Percentiles rank a stretch among this genome's conserved stretches.
Evolutionary conservation across 345 rosid genomes (phyloP).

Genomic region (Populus euphratica): DNA sequence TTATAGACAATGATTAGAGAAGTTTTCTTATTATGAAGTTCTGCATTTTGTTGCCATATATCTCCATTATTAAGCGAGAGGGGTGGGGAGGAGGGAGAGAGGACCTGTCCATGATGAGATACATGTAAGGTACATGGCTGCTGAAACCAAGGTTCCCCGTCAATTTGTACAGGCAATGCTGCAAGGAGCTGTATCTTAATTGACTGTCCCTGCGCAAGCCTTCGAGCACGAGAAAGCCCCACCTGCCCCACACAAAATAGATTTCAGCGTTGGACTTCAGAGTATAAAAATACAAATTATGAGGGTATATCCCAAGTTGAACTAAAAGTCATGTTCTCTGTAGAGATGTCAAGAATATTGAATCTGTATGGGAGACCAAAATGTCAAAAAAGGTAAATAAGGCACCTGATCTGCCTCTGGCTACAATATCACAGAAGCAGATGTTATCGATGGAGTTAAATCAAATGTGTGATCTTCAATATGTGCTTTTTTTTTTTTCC

Average conservation of each 20-base stretch:
- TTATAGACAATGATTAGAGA: too few species aligned
- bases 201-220: slow-evolving; percentile 92
- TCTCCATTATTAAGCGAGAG: background rate
- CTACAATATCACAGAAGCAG: background rate
- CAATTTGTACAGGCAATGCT: slow-evolving; percentile 80
- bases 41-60: too few species aligned
- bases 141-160: slow-evolving; percentile 97
- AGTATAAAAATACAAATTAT: background rate
- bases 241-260: slow-evolving; percentile 45
- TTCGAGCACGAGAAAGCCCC: slow-evolving; percentile 88
- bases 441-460: background rate
- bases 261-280: slow-evolving; percentile 9
- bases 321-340: background rate
- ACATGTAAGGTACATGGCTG: slow-evolving; percentile 70
- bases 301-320: background rate
- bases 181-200: slow-evolving; percentile 85
- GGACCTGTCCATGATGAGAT: slow-evolving; percentile 93
- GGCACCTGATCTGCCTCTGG: too few species aligned
- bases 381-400: too few species aligned
- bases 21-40: too few species aligned
- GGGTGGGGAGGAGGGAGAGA: slow-evolving; percentile 28
- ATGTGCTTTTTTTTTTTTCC: too few species aligned
- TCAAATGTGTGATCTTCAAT: background rate
- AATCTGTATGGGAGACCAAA: background rate
- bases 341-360: background rate